Percentiles rank a stretch among this genome's conserved stretches.
Evolutionary conservation across 345 rosid species (phyloP).

Genomic region (Raphanus sativus): DNA sequence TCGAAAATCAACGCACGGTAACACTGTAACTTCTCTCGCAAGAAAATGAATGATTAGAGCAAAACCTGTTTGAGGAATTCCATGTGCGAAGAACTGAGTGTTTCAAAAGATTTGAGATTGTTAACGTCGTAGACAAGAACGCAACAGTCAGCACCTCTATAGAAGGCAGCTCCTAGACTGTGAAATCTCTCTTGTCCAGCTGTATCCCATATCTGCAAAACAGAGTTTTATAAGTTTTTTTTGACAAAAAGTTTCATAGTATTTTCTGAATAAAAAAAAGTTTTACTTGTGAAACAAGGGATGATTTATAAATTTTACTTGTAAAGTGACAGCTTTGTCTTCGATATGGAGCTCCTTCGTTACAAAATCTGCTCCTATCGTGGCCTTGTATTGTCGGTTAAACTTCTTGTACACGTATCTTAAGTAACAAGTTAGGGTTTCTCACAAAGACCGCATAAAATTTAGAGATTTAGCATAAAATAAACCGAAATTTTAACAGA

Average conservation of each 20-base stretch:
- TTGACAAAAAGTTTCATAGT: not conserved
- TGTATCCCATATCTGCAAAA: constrained; percentile 81
- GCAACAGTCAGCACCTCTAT: constrained; percentile 92
- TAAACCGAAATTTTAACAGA: not conserved
- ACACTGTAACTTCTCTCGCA: constrained; percentile 7
- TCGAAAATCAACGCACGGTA: not conserved
- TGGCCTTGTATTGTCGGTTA: constrained; percentile 78
- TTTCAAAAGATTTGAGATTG: constrained; percentile 54
- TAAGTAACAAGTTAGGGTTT: constrained; percentile 32
- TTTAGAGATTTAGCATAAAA: not conserved
- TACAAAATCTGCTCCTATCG: constrained; percentile 92
- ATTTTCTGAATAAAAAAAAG: not conserved
- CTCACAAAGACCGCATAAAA: not conserved
- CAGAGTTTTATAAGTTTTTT: not conserved
- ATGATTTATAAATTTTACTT: constrained; percentile 45
- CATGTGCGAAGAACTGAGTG: constrained; percentile 63
- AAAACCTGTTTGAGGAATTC: constrained; percentile 85
- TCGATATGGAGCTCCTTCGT: constrained; percentile 84
- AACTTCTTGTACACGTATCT: constrained; percentile 86
- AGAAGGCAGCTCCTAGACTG: constrained; percentile 80
- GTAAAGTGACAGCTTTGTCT: constrained; percentile 73
- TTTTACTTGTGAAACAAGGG: not conserved
- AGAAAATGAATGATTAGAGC: constrained; percentile 7
- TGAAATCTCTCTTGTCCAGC: constrained; percentile 98
- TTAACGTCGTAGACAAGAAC: constrained; percentile 79